Conservation (phyloP, 371 early-diverging fungal species). For the Haplosporangium sp. region DNA sequence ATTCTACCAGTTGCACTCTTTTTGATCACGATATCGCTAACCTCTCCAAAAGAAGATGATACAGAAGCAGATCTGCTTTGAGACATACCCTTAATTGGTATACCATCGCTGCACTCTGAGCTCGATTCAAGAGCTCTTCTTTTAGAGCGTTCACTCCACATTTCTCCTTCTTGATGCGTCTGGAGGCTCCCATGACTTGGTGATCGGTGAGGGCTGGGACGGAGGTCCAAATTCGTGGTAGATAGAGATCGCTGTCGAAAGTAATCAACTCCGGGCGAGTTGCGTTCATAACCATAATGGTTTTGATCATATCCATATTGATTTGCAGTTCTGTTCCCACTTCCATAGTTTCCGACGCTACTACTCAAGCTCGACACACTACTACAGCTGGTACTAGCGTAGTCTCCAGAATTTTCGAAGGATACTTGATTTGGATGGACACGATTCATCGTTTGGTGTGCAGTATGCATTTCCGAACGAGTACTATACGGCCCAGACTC, state of each 20-base stretch:
- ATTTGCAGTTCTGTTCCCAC: neutral
- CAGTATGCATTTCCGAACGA: neutral
- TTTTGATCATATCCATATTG: conserved; percentile 4
- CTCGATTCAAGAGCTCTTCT: conserved; percentile 30
- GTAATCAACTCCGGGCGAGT: conserved; percentile 14
- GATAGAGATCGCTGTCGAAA: conserved; percentile 43
- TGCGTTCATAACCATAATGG: neutral
- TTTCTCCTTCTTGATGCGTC: conserved; percentile 7
- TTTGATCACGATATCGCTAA: conserved; percentile 47
- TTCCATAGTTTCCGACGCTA: conserved; percentile 12
- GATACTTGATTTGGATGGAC: conserved; percentile 31
- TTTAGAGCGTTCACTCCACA: conserved; percentile 24
- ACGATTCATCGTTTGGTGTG: conserved; percentile 51
- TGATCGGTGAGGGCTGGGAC: neutral
- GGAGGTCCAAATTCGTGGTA: conserved; percentile 21
- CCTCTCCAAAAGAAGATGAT: conserved; percentile 5
- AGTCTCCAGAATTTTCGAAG: conserved; percentile 16
- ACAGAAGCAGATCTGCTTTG: neutral
- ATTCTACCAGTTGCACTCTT: conserved; percentile 54
- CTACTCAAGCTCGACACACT: conserved; percentile 32
- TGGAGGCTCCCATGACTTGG: conserved; percentile 6
- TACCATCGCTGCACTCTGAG: conserved; percentile 9
- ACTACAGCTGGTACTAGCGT: conserved; percentile 20
- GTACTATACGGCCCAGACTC: neutral
- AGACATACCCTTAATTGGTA: conserved; percentile 9